These are phyloP conservation scores for Elaeagnus macrophylla DNA, from an alignment of 306 rosid genomes.

Conservation along the genomic window DNA sequence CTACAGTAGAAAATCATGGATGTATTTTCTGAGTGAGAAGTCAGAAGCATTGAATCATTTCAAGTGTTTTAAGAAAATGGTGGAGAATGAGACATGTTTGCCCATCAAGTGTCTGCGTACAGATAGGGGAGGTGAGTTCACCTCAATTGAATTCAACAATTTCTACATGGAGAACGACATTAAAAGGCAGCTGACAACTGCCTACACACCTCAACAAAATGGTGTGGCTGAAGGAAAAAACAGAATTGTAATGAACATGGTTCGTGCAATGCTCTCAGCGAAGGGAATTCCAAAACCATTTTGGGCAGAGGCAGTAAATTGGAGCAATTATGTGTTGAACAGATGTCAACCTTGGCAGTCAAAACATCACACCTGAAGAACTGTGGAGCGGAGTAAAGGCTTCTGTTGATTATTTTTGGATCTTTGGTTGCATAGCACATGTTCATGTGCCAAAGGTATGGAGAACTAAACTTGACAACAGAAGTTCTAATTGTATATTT, in stretches of 20 bases:
- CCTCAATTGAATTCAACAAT: neutral
- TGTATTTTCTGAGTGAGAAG: conserved; percentile 1
- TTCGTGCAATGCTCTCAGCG: conserved; percentile 4
- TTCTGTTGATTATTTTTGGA: too few species aligned
- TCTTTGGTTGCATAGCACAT: neutral
- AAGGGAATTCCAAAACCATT: conserved; percentile 9
- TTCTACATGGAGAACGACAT: neutral
- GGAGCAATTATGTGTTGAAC: conserved; percentile 6
- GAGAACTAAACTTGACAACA: conserved; percentile 7
- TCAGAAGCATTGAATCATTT: conserved; percentile 6
- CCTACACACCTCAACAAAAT: conserved; percentile 13
- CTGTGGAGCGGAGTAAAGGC: too few species aligned
- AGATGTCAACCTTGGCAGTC: conserved; percentile 6
- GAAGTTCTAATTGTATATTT: neutral
- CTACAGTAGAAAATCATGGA: conserved; percentile 3
- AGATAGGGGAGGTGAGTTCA: neutral
- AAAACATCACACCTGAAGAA: neutral
- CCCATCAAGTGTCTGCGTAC: conserved; percentile 2
- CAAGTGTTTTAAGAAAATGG: neutral
- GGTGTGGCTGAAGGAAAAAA: conserved; percentile 8
- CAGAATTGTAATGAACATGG: conserved; percentile 15
- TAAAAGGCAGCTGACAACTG: conserved; percentile 6
- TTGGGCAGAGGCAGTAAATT: conserved; percentile 11
- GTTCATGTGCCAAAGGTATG: conserved; percentile 2
- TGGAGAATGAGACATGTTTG: neutral